Percentiles rank a stretch among this genome's conserved stretches.
These are phyloP conservation scores for Citrullus amarus DNA, from an alignment of 306 rosid species.

Conservation along the genomic window DNA sequence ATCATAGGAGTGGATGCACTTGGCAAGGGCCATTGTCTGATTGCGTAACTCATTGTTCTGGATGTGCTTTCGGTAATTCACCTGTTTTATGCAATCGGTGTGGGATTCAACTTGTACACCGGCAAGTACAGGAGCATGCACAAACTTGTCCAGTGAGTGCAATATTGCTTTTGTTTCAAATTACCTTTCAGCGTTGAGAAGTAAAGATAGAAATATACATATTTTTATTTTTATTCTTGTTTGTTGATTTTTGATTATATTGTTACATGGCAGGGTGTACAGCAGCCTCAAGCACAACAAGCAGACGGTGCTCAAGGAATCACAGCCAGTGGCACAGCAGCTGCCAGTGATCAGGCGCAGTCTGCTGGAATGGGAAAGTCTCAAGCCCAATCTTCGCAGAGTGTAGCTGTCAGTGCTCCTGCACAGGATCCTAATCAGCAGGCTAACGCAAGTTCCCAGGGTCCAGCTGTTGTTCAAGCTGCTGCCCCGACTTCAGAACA, in stretches of 20 bases:
- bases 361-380: conserved; percentile 28
- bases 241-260: background rate
- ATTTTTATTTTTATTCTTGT: background rate
- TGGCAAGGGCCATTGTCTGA: conserved; percentile 92
- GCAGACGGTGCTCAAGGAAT: conserved; percentile 30
- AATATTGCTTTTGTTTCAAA: background rate
- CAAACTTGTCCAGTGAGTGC: conserved; percentile 70
- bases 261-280: conserved; percentile 57
- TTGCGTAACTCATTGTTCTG: conserved; percentile 70
- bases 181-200: background rate
- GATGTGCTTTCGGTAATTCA: conserved; percentile 86
- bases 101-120: conserved; percentile 77
- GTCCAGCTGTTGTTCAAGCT: conserved; percentile 42
- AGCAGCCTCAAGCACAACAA: conserved; percentile 56
- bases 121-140: conserved; percentile 95
- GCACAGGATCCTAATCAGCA: conserved; percentile 55
- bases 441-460: conserved; percentile 40
- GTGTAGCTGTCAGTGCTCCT: conserved; percentile 27
- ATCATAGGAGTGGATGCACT: conserved; percentile 86
- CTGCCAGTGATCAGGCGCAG: conserved; percentile 47
- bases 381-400: conserved; percentile 50
- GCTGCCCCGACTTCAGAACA: conserved; percentile 56
- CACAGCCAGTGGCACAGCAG: conserved; percentile 29
- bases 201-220: no score
- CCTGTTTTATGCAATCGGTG: conserved; percentile 94